Base-by-base conservation (phyloP, 2,329 filamentous ascomycete species). In the Zasmidium angulare region DNA sequence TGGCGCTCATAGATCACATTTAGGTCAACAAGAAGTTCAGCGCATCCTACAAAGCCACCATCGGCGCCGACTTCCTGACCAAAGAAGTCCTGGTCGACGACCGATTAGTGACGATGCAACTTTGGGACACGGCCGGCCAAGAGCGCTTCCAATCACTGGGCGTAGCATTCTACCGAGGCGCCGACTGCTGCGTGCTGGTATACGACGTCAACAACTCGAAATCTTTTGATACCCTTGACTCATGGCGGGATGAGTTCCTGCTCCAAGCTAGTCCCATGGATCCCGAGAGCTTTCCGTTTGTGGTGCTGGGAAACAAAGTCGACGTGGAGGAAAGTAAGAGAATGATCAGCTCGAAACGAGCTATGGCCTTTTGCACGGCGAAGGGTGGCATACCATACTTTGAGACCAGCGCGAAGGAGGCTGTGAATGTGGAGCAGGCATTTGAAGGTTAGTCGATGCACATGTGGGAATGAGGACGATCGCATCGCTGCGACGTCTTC, bases 11-110 rank as follows among this genome's bases (percentile, higher is more conserved):
- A 40, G 40, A 31, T 2, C 23, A 14, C 11, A 26, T 26, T 68
- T 68, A 98, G 93, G 93, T 99, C 85, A 99, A 99, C 84, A 99
- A 99, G 82, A 98, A 99, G 78, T 99, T 99, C 83, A 97, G 93
- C 76, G 93, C 93, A 68, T 97, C 93, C 82, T 99, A 99, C 87
- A 99, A 99, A 82, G 95, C 95, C 61, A 99, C 95, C 49, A 99
- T 99, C 76, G 95, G 95, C 68, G 95, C 95, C 76, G 95, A 99
- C 78, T 99, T 99, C 79, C 83, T 99, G 62, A 99, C 95, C 58
- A 96, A 96, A 77, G 95, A 99, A 81, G 95, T 99, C 46, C 82
- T 97, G 66, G 93, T 99, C 56, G 95, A 98, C 78, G 95, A 98
- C 79, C 86, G 93, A 74, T 86, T 98, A 73, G 95, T 99, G 67